Percentiles rank a stretch among this genome's conserved stretches.
Conservation (phyloP, 768 basidiomycete genomes). For the Lepiota brunneoincarnata region DNA sequence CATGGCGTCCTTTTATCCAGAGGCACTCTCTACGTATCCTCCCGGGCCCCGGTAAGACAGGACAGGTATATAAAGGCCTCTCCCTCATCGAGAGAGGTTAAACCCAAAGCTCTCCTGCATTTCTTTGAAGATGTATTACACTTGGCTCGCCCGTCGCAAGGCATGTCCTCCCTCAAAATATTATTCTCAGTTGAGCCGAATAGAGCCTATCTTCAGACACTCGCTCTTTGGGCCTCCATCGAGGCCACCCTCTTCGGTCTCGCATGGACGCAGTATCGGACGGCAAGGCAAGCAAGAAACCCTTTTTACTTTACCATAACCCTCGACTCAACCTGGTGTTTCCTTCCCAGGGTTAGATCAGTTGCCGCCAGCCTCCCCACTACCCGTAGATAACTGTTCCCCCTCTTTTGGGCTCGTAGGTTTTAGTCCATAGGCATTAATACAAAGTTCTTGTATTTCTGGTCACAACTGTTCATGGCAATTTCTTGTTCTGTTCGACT, state of each 20-base stretch:
- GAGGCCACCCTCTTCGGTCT: conserved; percentile 28
- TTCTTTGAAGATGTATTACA: conserved; percentile 19
- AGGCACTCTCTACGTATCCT: too few relatives aligned
- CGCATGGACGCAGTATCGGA: conserved; percentile 27
- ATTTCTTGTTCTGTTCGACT: too few relatives aligned
- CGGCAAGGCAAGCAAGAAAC: conserved; percentile 14
- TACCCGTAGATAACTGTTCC: background rate
- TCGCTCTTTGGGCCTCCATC: conserved; percentile 31
- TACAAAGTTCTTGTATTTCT: conserved; percentile 6
- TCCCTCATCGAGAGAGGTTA: background rate
- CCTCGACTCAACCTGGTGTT: background rate
- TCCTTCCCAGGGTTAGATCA: background rate
- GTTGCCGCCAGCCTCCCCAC: background rate
- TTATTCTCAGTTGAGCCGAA: background rate
- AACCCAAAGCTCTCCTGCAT: background rate
- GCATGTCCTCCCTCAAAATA: conserved; percentile 14
- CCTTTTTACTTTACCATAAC: too few relatives aligned
- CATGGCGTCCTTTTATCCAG: too few relatives aligned
- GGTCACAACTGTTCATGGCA: background rate
- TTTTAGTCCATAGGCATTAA: too few relatives aligned
- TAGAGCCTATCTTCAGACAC: too few relatives aligned
- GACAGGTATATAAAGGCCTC: too few relatives aligned
- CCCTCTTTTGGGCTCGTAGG: too few relatives aligned
- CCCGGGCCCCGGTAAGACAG: too few relatives aligned
- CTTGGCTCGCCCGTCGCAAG: conserved; percentile 24